Evolutionary conservation across 1,284 basidiomycete genomes (phyloP), one percentile per base, ranked within the genome.

Genomic region (Vanrija humicola): DNA sequence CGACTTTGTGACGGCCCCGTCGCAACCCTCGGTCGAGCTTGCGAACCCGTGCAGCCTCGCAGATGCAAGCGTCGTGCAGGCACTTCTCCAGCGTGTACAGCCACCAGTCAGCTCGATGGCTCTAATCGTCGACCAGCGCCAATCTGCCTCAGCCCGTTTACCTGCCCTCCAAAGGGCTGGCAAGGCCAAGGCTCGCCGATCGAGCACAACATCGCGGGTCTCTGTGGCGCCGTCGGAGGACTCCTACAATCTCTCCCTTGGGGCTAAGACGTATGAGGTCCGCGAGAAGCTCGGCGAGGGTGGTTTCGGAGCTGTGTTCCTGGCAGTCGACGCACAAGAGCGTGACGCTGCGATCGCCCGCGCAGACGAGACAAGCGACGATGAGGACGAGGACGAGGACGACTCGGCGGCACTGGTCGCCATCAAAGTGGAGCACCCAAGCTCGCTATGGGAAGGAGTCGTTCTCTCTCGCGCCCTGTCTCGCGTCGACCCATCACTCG

Each of bases 221-320:
- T 74, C 70, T 7, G 58, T 64, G 7, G 63, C 60, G 2, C 58
- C 65, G 6, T 52, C 58, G 6, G 70, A 71, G 2, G 71, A 70
- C 25, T 42, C 55, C 2, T 67, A 63, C 47, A 45, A 51, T 7
- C 60, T 78, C 28, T 55, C 65, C 2, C 78, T 97, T 8, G 81
- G 79, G 29, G 84, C 82, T 4, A 82, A 82, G 57, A 78, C 77
- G 45, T 91, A 88, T 67, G 81, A 82, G 50, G 83, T 98, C 9
- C 78, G 81, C 6, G 87, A 87, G 61, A 98, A 98, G 76, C 82
- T 99, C 21, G 96, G 96, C 6, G 95, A 99, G 78, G 96, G 96
- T 6, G 93, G 93, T 0, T 99, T 93, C 66, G 96, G 95, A 0
- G 84, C 88, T 3, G 96, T 98, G 10, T 99, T 96, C 79, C 84